Evolutionary conservation across 2,329 filamentous ascomycete species (phyloP), one percentile per base, ranked within the genome.

Genomic region (Coniochaeta sp.): DNA sequence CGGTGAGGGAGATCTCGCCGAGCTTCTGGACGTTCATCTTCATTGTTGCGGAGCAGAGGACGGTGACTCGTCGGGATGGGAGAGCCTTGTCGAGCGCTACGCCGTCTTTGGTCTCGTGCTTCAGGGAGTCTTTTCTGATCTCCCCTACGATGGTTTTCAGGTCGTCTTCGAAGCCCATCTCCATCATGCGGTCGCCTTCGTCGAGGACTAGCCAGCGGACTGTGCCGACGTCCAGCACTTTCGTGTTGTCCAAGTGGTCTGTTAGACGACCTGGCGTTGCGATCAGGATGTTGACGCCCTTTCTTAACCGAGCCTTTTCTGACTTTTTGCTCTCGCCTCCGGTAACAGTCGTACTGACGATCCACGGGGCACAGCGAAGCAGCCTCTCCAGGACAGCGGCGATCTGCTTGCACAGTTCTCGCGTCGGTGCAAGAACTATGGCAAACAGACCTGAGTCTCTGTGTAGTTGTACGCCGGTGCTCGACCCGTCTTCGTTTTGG

Each of bases 171-270:
- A 99, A 99, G 0, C 95, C 95, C 69, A 98, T 82, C 70, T 99
- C 95, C 93, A 99, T 97, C 71, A 99, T 79, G n/a, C 95, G 85
- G 79, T 99, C 95, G 33, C 95, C 95, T 74, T 99, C 95, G 68
- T 99, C 95, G 6, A 99, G 81, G 1, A 99, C 88, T 26, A 99
- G 77, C 95, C 95, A 99, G 62, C 93, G 83, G 5, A 97, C 93
- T 24, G 89, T 93, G 68, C 89, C 90, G 44, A 98, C 86, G 64
- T 95, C 90, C 58, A 99, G 79, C 0, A 88, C 91, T 73, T 96
- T 87, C 0, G 95, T 99, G 70, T 97, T 91, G 67, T 96, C 89
- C 56, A 99, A 77, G 74, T 99, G 95, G 77, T 99, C 95, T 4
- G 88, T 89, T 61, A 99, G 78, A 63, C 95, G 85, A 68, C 95